Evolutionary conservation across 108 stramenopile species (phyloP).

Genomic region (Nitzschia sp.): DNA sequence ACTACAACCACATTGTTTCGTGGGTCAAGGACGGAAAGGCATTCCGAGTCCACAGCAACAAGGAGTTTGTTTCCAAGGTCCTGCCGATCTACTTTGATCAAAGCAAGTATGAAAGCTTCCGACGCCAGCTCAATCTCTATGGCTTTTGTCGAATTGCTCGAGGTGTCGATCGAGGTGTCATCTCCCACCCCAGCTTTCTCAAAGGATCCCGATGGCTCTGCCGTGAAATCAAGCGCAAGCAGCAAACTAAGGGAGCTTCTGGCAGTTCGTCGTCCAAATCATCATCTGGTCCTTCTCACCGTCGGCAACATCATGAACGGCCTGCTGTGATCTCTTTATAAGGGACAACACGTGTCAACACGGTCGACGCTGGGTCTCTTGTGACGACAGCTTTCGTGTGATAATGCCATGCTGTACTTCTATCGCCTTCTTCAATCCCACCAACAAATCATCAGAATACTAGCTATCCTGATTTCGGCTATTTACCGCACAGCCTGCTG

Average conservation of each 20-base stretch:
- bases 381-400: too few relatives aligned
- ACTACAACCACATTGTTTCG: conserved; percentile 9
- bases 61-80: conserved; percentile 26
- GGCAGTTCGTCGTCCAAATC: too few relatives aligned
- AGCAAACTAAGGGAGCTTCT: conserved; percentile 1
- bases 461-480: too few relatives aligned
- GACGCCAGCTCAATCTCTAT: conserved; percentile 71
- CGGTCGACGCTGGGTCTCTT: too few relatives aligned
- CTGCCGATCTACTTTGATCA: conserved; percentile 66
- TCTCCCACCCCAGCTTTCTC: conserved; percentile 63
- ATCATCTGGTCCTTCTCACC: too few relatives aligned
- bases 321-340: too few relatives aligned
- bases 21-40: conserved; percentile 21
- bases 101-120: conserved; percentile 30
- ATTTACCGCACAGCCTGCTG: too few relatives aligned
- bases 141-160: conserved; percentile 68
- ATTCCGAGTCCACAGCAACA: conserved; percentile 13
- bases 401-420: too few relatives aligned
- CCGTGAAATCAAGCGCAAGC: conserved; percentile 21
- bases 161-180: conserved; percentile 47
- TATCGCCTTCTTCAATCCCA: too few relatives aligned
- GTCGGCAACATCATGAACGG: too few relatives aligned
- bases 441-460: too few relatives aligned
- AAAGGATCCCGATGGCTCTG: conserved; percentile 31
- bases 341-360: too few relatives aligned